Percentiles rank a stretch among this genome's conserved stretches.
These are phyloP conservation scores for Podila epigama DNA, from an alignment of 192 early-diverging fungal genomes.

Conservation along the genomic window DNA sequence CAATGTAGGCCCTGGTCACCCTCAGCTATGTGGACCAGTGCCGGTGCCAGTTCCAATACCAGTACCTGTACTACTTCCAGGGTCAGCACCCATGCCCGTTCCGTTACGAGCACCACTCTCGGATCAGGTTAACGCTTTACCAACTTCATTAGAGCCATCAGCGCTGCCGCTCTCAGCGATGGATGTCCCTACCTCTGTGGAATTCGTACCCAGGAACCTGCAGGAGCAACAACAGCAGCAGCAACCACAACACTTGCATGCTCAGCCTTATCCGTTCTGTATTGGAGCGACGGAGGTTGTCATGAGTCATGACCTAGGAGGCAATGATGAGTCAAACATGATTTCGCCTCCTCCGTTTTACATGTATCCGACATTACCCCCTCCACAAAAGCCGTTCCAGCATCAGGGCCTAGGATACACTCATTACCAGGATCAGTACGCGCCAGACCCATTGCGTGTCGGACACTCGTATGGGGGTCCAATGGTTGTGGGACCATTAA, in stretches of 20 bases:
- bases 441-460: conserved; percentile 4
- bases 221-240: too few species aligned
- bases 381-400: background rate
- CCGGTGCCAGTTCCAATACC: background rate
- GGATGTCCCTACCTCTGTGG: background rate
- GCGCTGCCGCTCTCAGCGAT: too few species aligned
- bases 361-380: conserved; percentile 20
- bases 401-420: conserved; percentile 17
- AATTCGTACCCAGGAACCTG: background rate
- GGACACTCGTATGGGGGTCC: background rate
- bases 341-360: conserved; percentile 35
- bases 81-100: too few species aligned
- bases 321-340: background rate
- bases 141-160: too few species aligned
- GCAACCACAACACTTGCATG: too few species aligned
- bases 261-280: background rate
- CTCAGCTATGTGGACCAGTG: conserved; percentile 2
- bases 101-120: background rate
- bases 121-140: background rate
- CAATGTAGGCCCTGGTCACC: background rate
- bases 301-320: background rate
- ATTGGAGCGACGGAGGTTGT: background rate
- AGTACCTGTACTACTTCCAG: background rate
- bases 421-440: conserved; percentile 21
- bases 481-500: too few species aligned